phyloP scores from a whole-genome alignment of 495 filamentous ascomycete genomes.

The Hypoxylon lienhwacheense region DNA sequence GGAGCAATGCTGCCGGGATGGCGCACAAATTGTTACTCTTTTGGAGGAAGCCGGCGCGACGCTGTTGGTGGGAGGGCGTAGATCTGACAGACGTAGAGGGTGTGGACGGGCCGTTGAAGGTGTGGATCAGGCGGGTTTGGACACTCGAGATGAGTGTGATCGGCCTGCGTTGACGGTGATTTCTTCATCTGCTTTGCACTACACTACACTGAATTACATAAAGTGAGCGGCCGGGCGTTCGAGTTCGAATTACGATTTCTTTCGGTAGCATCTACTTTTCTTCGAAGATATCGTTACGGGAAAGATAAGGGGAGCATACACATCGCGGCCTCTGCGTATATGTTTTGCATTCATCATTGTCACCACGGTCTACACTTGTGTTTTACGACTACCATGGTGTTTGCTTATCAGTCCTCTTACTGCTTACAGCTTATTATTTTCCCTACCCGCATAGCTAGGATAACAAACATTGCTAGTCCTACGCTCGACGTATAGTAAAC shows the following conservation, averaged over 20 bases:
- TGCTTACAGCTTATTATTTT: slow-evolving; percentile 30
- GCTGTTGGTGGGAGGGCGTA: slow-evolving; percentile 99
- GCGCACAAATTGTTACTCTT: slow-evolving; percentile 97
- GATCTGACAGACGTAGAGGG: slow-evolving; percentile 89
- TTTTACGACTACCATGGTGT: too few species aligned
- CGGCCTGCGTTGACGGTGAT: slow-evolving; percentile 65
- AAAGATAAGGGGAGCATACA: slow-evolving; percentile 15
- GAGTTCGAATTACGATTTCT: slow-evolving; percentile 26
- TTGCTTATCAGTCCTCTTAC: slow-evolving; percentile 8
- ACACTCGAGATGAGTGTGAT: slow-evolving; percentile 99
- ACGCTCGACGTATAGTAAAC: slow-evolving; percentile 16
- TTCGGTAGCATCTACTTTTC: slow-evolving; percentile 21
- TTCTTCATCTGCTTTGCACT: slow-evolving; percentile 3
- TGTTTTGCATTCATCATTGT: slow-evolving; percentile 15
- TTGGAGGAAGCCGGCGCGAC: slow-evolving; percentile 93
- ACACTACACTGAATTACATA: too few species aligned
- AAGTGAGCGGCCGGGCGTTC: slow-evolving; percentile 34
- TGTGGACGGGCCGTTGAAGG: slow-evolving; percentile 87
- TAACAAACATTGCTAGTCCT: slow-evolving; percentile 17
- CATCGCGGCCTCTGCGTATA: slow-evolving; percentile 14
- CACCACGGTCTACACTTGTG: not conserved
- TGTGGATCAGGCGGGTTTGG: slow-evolving; percentile 98
- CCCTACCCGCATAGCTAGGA: slow-evolving; percentile 24
- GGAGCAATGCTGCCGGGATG: slow-evolving; percentile 89
- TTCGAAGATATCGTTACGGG: slow-evolving; percentile 12